phyloP scores from a whole-genome alignment of 2,329 filamentous ascomycete species.

The Colletotrichum ledebouriae region DNA sequence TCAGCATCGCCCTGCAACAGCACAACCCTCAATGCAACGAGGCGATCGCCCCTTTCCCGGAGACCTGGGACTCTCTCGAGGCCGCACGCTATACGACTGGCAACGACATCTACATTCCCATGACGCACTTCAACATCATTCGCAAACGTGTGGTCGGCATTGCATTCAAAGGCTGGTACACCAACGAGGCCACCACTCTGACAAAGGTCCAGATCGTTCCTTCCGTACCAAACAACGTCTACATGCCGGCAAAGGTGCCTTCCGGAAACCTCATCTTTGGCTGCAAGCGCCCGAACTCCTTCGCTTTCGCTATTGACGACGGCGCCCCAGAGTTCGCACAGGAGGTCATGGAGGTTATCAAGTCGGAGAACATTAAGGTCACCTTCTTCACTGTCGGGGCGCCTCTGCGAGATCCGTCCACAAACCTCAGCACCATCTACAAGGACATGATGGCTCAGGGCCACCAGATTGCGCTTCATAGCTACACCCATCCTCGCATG shows the following conservation, averaged over 20 bases:
- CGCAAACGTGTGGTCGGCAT: constrained; percentile 68
- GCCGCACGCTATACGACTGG: constrained; percentile 68
- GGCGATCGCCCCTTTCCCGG: constrained; percentile 69
- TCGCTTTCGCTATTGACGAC: constrained; percentile 81
- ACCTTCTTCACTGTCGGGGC: constrained; percentile 80
- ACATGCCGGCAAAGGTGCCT: constrained; percentile 70
- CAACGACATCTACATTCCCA: constrained; percentile 74
- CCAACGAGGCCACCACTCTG: constrained; percentile 62
- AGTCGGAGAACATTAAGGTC: constrained; percentile 72
- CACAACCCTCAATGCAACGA: constrained; percentile 73
- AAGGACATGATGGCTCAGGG: constrained; percentile 71
- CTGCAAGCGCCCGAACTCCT: constrained; percentile 77
- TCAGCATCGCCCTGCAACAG: constrained; percentile 75
- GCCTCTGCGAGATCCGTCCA: constrained; percentile 68
- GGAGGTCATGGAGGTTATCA: constrained; percentile 69
- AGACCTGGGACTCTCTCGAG: constrained; percentile 78
- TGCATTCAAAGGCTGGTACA: constrained; percentile 75
- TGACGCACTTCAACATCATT: constrained; percentile 75
- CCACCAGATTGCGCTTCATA: constrained; percentile 78
- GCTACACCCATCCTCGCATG: constrained; percentile 76
- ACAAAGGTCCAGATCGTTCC: constrained; percentile 72
- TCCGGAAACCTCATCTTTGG: constrained; percentile 72
- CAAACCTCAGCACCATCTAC: constrained; percentile 75
- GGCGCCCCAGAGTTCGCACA: constrained; percentile 63
- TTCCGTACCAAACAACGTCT: constrained; percentile 63